Evolutionary conservation across 208 protist species (phyloP), one percentile per base, ranked within the genome.

Genomic region (Porcisia hertigi): DNA sequence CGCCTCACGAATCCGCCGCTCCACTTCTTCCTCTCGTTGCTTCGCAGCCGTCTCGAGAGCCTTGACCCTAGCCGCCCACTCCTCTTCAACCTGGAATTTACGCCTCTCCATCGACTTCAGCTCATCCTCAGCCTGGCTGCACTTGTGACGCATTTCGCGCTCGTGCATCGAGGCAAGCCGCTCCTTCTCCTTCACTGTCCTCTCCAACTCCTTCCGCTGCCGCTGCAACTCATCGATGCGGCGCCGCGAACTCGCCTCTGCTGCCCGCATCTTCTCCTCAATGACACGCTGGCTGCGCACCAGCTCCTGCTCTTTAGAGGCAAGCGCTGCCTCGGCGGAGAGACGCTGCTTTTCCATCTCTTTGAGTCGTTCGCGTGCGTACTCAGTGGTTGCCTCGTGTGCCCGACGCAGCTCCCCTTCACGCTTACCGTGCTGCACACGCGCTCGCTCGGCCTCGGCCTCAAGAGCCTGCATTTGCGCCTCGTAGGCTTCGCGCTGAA

Each of bases 401-500:
- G 83, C 82, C 14, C 70, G 72, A 14, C 82, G 79, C 62, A 96
- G 75, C 45, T 88, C 83, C 66, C 41, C n/a, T 81, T 94, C 85
- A 20, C 82, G 79, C 77, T 64, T 67, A 74, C 86, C 81, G 41
- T 92, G 85, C 77, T 90, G 81, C 34, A 53, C 36, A 34, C 80
- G 79, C 7, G 85, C 77, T 25, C 79, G 73, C 57, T 94, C 87
- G 5, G 85, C 76, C 74, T 94, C 83, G 11, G 45, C 82, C 80
- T 93, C 88, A n/a, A 97, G 80, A 7, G 79, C 78, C 45, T 80
- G 74, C 88, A 97, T 89, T 72, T 89, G 88, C 20, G 63, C 76
- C 69, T 94, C 83, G 77, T 93, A 95, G 23, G 74, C 47, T 53
- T 82, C 64, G n/a, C 85, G 83, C 83, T 94, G 77, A 49, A 86